These are phyloP conservation scores for Geranium brycei DNA, from an alignment of 345 rosid genomes.

Conservation along the genomic window DNA sequence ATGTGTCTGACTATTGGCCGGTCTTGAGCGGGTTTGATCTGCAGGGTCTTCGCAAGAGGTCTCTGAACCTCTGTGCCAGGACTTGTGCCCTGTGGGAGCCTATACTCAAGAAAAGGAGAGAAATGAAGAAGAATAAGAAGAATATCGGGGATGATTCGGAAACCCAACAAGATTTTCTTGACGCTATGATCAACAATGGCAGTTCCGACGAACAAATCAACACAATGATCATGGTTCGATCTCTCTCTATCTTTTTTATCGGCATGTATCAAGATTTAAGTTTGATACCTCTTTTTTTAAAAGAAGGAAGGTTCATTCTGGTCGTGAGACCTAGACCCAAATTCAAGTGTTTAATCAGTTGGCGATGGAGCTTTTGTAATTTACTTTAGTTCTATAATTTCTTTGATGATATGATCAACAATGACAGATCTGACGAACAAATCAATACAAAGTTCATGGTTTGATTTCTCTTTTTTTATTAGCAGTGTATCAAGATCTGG, in stretches of 20 bases:
- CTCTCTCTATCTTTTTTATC: not conserved
- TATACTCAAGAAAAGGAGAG: slow-evolving; percentile 11
- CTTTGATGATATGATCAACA: too few species aligned
- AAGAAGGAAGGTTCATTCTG: too few species aligned
- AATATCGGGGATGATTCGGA: not conserved
- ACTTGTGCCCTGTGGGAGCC: slow-evolving; percentile 3
- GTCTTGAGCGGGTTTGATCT: slow-evolving; percentile 8
- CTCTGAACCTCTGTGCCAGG: not conserved
- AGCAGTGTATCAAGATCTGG: too few species aligned
- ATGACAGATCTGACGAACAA: too few species aligned
- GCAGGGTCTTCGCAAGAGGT: slow-evolving; percentile 9
- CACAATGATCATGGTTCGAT: slow-evolving; percentile 1
- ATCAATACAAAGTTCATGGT: too few species aligned
- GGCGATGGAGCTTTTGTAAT: too few species aligned
- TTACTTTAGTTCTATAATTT: too few species aligned
- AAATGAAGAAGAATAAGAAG: not conserved
- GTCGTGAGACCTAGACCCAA: too few species aligned
- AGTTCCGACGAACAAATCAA: slow-evolving; percentile 11
- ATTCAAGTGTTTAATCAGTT: too few species aligned
- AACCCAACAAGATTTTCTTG: slow-evolving; percentile 13
- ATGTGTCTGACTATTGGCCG: slow-evolving; percentile 14
- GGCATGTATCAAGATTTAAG: too few species aligned
- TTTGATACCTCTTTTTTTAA: too few species aligned
- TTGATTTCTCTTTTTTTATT: too few species aligned
- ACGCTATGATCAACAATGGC: slow-evolving; percentile 8